These are phyloP conservation scores for Inga leiocalycina DNA, from an alignment of 306 rosid genomes.

Conservation along the genomic window DNA sequence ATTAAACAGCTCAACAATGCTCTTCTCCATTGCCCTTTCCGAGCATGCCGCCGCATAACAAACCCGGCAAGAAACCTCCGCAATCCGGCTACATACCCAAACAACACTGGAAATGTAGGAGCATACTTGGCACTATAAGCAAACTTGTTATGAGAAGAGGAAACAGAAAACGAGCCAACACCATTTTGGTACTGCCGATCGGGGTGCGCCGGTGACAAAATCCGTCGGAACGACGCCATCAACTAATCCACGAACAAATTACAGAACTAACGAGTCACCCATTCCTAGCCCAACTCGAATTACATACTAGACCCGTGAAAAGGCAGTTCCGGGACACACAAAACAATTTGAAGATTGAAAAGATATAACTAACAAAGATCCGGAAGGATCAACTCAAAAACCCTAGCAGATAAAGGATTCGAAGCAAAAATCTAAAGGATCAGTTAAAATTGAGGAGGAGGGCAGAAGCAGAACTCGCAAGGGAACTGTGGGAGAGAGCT, in stretches of 20 bases:
- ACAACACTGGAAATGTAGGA: slow-evolving; percentile 46
- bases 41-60: slow-evolving; percentile 44
- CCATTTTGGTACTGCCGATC: slow-evolving; percentile 71
- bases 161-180: slow-evolving; percentile 44
- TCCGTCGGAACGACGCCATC: slow-evolving; percentile 94
- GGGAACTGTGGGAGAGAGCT: background rate
- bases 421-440: background rate
- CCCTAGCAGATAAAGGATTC: background rate
- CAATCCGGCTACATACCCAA: slow-evolving; percentile 35
- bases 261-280: background rate
- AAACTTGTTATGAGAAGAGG: slow-evolving; percentile 70
- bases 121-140: slow-evolving; percentile 56
- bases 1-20: slow-evolving; percentile 55
- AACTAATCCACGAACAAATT: slow-evolving; percentile 3
- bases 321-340: background rate
- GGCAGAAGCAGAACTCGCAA: background rate
- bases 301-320: background rate
- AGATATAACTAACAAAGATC: background rate
- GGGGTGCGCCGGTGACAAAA: slow-evolving; percentile 77
- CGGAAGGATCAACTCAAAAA: background rate
- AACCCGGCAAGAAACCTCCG: slow-evolving; percentile 48
- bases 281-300: slow-evolving; percentile 4
- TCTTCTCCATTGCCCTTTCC: slow-evolving; percentile 67
- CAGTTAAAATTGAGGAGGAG: background rate
- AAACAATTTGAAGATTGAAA: background rate